A percentile compares a stretch with the other conserved stretches of the same genome.
These are phyloP conservation scores for Carpinus fangiana DNA, from an alignment of 306 rosid species.

Conservation along the genomic window DNA sequence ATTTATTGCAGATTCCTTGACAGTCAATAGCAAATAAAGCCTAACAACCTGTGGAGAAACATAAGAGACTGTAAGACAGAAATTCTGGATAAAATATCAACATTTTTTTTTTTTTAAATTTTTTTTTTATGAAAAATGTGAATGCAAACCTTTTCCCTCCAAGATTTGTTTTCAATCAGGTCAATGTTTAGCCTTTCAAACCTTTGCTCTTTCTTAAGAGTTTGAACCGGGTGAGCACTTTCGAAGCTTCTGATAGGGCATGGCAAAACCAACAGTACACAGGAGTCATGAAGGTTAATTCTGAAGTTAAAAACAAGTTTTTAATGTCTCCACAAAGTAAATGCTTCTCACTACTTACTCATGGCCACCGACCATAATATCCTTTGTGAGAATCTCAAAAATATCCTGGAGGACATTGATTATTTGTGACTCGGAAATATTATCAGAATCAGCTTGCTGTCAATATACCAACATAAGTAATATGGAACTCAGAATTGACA, in stretches of 20 bases:
- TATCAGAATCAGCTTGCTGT: constrained; percentile 55
- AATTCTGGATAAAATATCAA: constrained; percentile 17
- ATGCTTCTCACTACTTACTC: constrained; percentile 51
- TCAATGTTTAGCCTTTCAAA: constrained; percentile 54
- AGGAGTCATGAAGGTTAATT: constrained; percentile 23
- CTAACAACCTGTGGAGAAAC: constrained; percentile 64
- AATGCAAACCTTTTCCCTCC: constrained; percentile 76
- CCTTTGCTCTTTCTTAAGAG: constrained; percentile 50
- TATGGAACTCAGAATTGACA: background rate
- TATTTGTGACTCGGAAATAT: constrained; percentile 46
- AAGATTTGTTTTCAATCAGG: constrained; percentile 31
- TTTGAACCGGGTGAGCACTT: constrained; percentile 24
- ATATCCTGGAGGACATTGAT: constrained; percentile 91
- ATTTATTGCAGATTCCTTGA: constrained; percentile 95
- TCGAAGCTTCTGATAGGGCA: constrained; percentile 53
- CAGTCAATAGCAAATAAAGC: constrained; percentile 89
- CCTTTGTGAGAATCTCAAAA: constrained; percentile 82
- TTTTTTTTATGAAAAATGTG: background rate
- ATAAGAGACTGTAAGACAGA: constrained; percentile 28
- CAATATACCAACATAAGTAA: constrained; percentile 26
- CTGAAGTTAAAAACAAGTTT: background rate
- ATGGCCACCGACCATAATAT: constrained; percentile 69
- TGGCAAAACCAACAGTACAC: constrained; percentile 30
- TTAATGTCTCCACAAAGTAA: constrained; percentile 9
- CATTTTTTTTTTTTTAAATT: background rate